phyloP scores from a whole-genome alignment of 1,284 basidiomycete species.

The Rhodofomes roseus region DNA sequence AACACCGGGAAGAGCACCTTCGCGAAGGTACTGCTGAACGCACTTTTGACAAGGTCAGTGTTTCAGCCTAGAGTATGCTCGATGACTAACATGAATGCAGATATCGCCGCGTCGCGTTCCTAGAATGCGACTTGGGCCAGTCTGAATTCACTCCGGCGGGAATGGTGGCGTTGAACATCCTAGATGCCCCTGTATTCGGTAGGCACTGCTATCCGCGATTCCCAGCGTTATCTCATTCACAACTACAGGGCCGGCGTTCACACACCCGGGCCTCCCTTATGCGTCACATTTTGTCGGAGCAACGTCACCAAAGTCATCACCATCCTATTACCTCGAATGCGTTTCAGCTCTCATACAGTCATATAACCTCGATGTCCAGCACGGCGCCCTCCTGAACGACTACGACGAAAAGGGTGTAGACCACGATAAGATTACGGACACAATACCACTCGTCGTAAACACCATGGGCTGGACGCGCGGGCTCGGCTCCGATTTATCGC shows the following conservation, averaged over 20 bases:
- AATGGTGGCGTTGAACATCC: constrained; percentile 75
- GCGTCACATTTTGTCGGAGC: constrained; percentile 85
- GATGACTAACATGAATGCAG: constrained; percentile 30
- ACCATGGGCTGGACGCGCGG: constrained; percentile 98
- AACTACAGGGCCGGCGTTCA: constrained; percentile 74
- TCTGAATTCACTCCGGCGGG: constrained; percentile 91
- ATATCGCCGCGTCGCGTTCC: constrained; percentile 76
- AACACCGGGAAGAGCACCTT: constrained; percentile 91
- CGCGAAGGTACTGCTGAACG: constrained; percentile 72
- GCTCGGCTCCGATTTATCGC: constrained; percentile 80
- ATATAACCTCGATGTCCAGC: constrained; percentile 71
- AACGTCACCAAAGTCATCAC: constrained; percentile 74
- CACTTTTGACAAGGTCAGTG: constrained; percentile 52
- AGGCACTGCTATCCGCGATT: constrained; percentile 1
- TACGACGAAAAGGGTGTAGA: constrained; percentile 26
- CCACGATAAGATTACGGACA: constrained; percentile 43
- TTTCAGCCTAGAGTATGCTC: background rate
- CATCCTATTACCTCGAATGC: constrained; percentile 75
- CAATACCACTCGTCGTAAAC: constrained; percentile 88
- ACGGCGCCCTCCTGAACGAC: constrained; percentile 31
- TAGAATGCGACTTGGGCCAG: constrained; percentile 93
- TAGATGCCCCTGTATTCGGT: constrained; percentile 74
- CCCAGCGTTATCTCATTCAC: background rate
- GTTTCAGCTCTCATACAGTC: constrained; percentile 67
- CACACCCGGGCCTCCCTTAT: constrained; percentile 70